Evolutionary conservation across 805 yeast species (phyloP).

Genomic region (Diddensiella transvaalensis): DNA sequence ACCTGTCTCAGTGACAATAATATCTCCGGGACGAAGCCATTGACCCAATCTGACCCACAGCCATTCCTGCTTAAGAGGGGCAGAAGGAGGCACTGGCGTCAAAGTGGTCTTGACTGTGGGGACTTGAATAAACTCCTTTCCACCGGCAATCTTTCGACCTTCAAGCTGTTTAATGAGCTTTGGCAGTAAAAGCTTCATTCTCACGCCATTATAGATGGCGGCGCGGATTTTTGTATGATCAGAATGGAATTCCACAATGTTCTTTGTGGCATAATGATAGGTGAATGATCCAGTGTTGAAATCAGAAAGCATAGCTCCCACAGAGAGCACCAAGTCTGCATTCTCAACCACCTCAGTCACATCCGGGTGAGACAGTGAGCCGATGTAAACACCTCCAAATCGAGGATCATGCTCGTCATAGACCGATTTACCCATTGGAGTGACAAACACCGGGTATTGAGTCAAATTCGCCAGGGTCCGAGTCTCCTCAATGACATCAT

Average conservation of each 20-base stretch:
- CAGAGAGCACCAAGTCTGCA: slow-evolving; percentile 70
- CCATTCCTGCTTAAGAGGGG: slow-evolving; percentile 40
- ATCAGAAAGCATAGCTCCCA: slow-evolving; percentile 82
- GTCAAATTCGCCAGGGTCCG: slow-evolving; percentile 59
- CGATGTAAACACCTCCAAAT: slow-evolving; percentile 84
- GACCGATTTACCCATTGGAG: slow-evolving; percentile 88
- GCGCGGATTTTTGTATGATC: slow-evolving; percentile 50
- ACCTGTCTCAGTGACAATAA: slow-evolving; percentile 61
- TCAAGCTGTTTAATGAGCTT: slow-evolving; percentile 23
- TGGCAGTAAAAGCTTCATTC: slow-evolving; percentile 45
- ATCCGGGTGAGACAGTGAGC: slow-evolving; percentile 70
- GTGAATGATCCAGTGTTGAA: slow-evolving; percentile 84
- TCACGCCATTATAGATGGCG: slow-evolving; percentile 51
- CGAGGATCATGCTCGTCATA: slow-evolving; percentile 69
- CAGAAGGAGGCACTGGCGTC: slow-evolving; percentile 49
- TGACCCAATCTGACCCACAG: slow-evolving; percentile 50
- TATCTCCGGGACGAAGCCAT: slow-evolving; percentile 54
- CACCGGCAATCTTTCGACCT: slow-evolving; percentile 25
- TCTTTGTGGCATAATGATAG: slow-evolving; percentile 50
- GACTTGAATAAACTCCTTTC: slow-evolving; percentile 37
- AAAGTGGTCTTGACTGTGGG: slow-evolving; percentile 52
- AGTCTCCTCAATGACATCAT: slow-evolving; percentile 63
- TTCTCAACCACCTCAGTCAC: slow-evolving; percentile 69
- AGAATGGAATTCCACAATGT: slow-evolving; percentile 53
- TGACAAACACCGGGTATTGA: slow-evolving; percentile 76